phyloP scores from a whole-genome alignment of 2,329 filamentous ascomycete genomes.

The Colletotrichum eleusines region DNA sequence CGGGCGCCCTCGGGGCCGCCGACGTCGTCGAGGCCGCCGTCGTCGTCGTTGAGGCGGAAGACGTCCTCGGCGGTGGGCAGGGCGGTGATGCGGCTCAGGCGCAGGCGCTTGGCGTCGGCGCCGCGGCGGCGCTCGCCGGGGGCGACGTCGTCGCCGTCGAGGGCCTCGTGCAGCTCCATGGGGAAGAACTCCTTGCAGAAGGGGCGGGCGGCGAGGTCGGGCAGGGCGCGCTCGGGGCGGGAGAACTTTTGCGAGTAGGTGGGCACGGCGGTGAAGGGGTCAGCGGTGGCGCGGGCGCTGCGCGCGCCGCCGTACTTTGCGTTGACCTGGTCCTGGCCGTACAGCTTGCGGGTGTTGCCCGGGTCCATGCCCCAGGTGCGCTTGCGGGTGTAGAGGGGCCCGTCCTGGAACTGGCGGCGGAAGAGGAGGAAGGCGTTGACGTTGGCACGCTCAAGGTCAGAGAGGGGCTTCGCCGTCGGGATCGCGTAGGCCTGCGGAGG shows the following conservation, averaged over 20 bases:
- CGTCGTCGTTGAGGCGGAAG: constrained; percentile 54
- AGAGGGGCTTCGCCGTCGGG: constrained; percentile 59
- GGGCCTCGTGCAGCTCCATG: constrained; percentile 65
- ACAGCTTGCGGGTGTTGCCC: constrained; percentile 56
- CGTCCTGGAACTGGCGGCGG: constrained; percentile 67
- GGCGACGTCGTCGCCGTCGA: constrained; percentile 60
- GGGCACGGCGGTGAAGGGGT: constrained; percentile 70
- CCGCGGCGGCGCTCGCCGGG: constrained; percentile 41
- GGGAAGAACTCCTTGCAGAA: constrained; percentile 68
- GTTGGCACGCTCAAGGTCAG: constrained; percentile 58
- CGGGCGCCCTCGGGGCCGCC: constrained; percentile 47
- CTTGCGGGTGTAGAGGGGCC: constrained; percentile 68
- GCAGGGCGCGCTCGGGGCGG: constrained; percentile 63
- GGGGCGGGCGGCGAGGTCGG: constrained; percentile 64
- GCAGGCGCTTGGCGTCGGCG: constrained; percentile 59
- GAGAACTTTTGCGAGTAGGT: constrained; percentile 69
- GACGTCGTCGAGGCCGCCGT: constrained; percentile 44
- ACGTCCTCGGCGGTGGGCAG: constrained; percentile 65
- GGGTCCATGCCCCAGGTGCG: constrained; percentile 51
- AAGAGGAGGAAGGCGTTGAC: constrained; percentile 67
- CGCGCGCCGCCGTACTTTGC: constrained; percentile 63
- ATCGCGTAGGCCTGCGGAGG: constrained; percentile 62
- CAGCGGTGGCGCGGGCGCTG: constrained; percentile 67
- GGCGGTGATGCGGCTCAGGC: constrained; percentile 61
- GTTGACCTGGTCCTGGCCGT: constrained; percentile 71